Evolutionary conservation across 2,329 filamentous ascomycete species (phyloP).

Genomic region (Lecanicillium sp.): DNA sequence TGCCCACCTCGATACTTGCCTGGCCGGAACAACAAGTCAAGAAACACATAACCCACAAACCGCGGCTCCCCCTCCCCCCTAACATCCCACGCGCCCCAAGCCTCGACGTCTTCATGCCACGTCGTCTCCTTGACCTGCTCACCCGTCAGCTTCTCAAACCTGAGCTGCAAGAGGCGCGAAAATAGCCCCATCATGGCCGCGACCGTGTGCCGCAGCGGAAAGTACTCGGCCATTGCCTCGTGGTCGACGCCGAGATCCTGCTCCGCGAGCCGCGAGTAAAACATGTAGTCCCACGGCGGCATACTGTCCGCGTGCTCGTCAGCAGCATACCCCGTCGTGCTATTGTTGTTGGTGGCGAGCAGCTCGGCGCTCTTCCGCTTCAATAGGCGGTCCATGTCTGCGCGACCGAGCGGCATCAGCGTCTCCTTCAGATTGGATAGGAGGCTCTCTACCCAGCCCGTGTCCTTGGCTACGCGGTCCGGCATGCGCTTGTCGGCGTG

Average conservation of each 20-base stretch:
- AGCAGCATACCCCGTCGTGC: too few species aligned
- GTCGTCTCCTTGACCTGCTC: slow-evolving; percentile 38
- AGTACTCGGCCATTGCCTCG: slow-evolving; percentile 47
- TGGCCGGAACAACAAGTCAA: slow-evolving; percentile 45
- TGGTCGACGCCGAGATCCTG: slow-evolving; percentile 45
- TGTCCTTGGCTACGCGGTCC: not conserved
- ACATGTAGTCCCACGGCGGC: slow-evolving; percentile 17
- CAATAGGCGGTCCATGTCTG: slow-evolving; percentile 42
- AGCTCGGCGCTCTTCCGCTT: slow-evolving; percentile 14
- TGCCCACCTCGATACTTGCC: slow-evolving; percentile 50
- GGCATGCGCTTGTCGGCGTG: slow-evolving; percentile 1
- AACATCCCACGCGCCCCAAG: slow-evolving; percentile 49
- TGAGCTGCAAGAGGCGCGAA: slow-evolving; percentile 45
- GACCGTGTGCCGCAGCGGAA: slow-evolving; percentile 44
- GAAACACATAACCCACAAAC: slow-evolving; percentile 49
- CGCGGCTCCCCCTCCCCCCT: slow-evolving; percentile 28
- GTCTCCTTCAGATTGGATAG: slow-evolving; percentile 37
- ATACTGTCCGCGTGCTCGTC: not conserved
- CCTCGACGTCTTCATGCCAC: slow-evolving; percentile 47
- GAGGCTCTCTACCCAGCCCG: slow-evolving; percentile 30
- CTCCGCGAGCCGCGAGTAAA: slow-evolving; percentile 47
- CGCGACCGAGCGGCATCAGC: slow-evolving; percentile 39
- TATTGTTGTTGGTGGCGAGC: not conserved
- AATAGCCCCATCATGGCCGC: slow-evolving; percentile 50
- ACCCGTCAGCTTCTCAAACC: slow-evolving; percentile 41